Conservation (phyloP, 192 early-diverging fungal genomes). For the Coemansia sp. region DNA sequence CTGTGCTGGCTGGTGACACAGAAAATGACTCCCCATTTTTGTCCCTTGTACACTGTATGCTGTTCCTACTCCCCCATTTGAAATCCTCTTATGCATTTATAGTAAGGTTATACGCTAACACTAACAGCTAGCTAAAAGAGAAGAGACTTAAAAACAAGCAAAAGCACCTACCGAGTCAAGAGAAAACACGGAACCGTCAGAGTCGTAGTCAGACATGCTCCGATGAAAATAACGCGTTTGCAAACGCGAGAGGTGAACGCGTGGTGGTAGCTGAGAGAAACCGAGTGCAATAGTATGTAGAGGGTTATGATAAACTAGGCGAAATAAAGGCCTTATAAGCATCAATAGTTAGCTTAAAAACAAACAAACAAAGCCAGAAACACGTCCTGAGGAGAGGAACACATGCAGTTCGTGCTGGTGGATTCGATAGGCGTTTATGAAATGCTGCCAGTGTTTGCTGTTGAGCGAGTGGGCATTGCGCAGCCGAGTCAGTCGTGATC, state of each 20-base stretch:
- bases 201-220: conserved; percentile 48
- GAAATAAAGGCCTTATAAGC: conserved; percentile 10
- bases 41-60: background rate
- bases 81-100: background rate
- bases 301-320: conserved; percentile 2
- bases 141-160: background rate
- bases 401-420: background rate
- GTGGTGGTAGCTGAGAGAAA: background rate
- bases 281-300: background rate
- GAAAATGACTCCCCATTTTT: background rate
- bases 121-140: background rate
- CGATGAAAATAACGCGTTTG: background rate
- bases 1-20: background rate
- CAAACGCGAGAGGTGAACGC: background rate
- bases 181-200: conserved; percentile 39
- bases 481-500: background rate
- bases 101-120: background rate
- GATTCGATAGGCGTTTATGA: background rate
- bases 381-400: background rate
- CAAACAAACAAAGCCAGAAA: conserved; percentile 2
- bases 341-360: background rate
- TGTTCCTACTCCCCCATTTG: background rate
- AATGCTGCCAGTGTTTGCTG: background rate
- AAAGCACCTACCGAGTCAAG: conserved; percentile 23
- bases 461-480: background rate